These are phyloP conservation scores for Cenchrus fungigraminus DNA, from an alignment of 176 grass and related monocot species.

Conservation along the genomic window DNA sequence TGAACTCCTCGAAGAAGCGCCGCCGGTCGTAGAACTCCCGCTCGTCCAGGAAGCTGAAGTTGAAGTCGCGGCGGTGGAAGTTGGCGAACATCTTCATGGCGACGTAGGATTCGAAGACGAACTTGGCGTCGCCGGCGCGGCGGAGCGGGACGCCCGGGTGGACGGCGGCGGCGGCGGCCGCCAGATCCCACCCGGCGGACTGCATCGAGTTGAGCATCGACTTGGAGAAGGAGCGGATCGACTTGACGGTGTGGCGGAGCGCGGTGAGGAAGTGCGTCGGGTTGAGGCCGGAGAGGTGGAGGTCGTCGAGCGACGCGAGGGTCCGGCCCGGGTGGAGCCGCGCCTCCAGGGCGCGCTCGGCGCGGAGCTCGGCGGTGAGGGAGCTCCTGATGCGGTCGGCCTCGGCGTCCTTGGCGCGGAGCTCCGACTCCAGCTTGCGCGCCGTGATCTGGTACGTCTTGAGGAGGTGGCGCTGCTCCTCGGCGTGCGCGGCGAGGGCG, in stretches of 20 bases:
- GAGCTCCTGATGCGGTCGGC: slow-evolving; percentile 24
- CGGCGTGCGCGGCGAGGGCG: slow-evolving; percentile 60
- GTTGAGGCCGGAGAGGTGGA: slow-evolving; percentile 88
- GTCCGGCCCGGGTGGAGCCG: slow-evolving; percentile 75
- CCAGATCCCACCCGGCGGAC: slow-evolving; percentile 76
- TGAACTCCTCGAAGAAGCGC: slow-evolving; percentile 93
- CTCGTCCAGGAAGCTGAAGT: slow-evolving; percentile 72
- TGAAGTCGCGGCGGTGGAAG: slow-evolving; percentile 80
- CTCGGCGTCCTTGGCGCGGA: slow-evolving; percentile 56
- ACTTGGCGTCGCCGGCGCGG: slow-evolving; percentile 46
- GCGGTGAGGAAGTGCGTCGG: slow-evolving; percentile 88
- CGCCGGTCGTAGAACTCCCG: slow-evolving; percentile 63
- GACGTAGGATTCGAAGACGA: slow-evolving; percentile 90
- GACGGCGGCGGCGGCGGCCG: slow-evolving; percentile 60
- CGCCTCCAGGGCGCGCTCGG: slow-evolving; percentile 59
- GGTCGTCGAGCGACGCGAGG: slow-evolving; percentile 67
- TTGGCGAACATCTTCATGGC: slow-evolving; percentile 93
- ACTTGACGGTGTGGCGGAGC: slow-evolving; percentile 74
- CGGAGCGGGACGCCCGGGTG: slow-evolving; percentile 56
- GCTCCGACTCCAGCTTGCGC: slow-evolving; percentile 73
- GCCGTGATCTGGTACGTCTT: slow-evolving; percentile 90
- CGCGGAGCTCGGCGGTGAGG: slow-evolving; percentile 57
- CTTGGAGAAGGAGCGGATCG: slow-evolving; percentile 82
- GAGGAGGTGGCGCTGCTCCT: slow-evolving; percentile 84
- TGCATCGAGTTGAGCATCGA: slow-evolving; percentile 76